These are phyloP conservation scores for Aspergillus pseudoterreus DNA, from an alignment of 2,329 filamentous ascomycete species.

Conservation along the genomic window DNA sequence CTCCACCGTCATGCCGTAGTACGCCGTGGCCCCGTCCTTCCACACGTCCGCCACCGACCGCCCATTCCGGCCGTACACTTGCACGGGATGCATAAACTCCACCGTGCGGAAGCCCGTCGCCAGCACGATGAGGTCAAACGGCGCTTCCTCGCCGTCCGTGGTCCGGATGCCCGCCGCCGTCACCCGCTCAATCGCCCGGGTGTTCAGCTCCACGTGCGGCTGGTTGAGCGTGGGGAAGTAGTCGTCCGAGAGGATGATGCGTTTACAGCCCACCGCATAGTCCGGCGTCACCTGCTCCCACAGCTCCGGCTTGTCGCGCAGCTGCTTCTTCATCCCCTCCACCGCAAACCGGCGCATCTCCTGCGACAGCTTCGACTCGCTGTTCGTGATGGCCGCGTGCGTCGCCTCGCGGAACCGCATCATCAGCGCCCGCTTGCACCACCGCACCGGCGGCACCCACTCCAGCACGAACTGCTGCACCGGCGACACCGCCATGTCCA, in stretches of 20 bases:
- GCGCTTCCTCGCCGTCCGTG: conserved; percentile 35
- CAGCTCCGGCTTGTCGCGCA: conserved; percentile 49
- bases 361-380: conserved; percentile 38
- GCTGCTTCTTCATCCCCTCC: conserved; percentile 42
- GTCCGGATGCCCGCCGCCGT: conserved; percentile 48
- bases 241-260: conserved; percentile 54
- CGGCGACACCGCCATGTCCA: conserved; percentile 45
- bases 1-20: conserved; percentile 51
- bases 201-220: conserved; percentile 52
- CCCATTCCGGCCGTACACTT: conserved; percentile 46
- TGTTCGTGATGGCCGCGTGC: conserved; percentile 41
- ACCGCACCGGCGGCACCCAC: conserved; percentile 50
- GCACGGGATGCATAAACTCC: conserved; percentile 58
- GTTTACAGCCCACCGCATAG: conserved; percentile 54
- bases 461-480: conserved; percentile 43
- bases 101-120: conserved; percentile 59
- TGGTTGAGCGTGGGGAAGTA: conserved; percentile 50
- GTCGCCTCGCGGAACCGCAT: conserved; percentile 56
- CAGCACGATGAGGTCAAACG: conserved; percentile 55
- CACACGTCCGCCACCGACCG: conserved; percentile 50
- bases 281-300: conserved; percentile 53
- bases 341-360: conserved; percentile 36
- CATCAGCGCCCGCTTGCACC: conserved; percentile 47
- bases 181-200: conserved; percentile 45
- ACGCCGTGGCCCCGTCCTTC: conserved; percentile 50